Conservation (phyloP, 805 yeast species). For the Maudiozyma serrabonitensis region DNA sequence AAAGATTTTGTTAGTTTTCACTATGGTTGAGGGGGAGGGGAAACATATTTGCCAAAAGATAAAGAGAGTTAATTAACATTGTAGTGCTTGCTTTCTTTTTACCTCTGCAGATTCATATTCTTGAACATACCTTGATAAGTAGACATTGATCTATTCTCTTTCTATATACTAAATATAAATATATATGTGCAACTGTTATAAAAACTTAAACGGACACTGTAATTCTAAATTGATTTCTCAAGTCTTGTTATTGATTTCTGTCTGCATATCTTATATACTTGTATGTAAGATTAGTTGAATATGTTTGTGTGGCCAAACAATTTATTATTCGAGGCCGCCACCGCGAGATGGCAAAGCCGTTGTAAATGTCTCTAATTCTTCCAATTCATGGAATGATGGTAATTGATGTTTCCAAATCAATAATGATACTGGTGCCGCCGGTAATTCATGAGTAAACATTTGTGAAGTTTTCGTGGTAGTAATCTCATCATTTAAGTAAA, state of each 20-base stretch:
- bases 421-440: neutral
- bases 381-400: neutral
- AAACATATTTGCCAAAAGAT: no score
- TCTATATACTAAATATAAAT: no score
- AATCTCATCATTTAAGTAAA: no score
- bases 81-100: no score
- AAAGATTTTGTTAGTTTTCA: constrained; percentile 1
- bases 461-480: no score
- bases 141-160: constrained; percentile 14
- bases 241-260: constrained; percentile 2
- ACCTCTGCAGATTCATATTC: neutral
- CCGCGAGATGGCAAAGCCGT: neutral
- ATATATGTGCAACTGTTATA: no score
- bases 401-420: neutral
- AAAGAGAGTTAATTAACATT: no score
- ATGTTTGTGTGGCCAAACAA: neutral
- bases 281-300: no score
- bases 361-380: neutral
- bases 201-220: neutral
- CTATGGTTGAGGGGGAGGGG: neutral
- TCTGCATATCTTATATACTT: constrained; percentile 5
- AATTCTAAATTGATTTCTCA: constrained; percentile 3
- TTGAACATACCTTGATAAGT: constrained; percentile 27
- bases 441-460: no score
- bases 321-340: neutral